Evolutionary conservation across 75 land plant genomes (phyloP).

Genomic region (Sequoiadendron giganteum): DNA sequence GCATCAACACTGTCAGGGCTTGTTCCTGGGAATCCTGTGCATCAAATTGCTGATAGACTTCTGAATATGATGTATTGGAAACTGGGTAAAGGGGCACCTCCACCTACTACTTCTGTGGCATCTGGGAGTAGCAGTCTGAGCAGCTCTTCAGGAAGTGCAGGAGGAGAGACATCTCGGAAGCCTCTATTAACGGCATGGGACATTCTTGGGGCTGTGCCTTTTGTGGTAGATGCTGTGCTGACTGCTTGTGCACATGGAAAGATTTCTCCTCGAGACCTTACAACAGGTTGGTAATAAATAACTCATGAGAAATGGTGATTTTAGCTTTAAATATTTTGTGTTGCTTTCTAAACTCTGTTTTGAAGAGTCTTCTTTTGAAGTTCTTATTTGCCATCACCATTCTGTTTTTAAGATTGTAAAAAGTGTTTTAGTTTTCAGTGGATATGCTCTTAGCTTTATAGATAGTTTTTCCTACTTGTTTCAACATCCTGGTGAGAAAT

Average conservation of each 20-base stretch:
- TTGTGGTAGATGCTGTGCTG: slow-evolving; percentile 83
- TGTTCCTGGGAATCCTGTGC: slow-evolving; percentile 68
- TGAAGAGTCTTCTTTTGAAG: neutral
- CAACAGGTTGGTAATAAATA: slow-evolving; percentile 65
- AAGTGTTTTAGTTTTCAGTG: neutral
- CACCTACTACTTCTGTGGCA: slow-evolving; percentile 26
- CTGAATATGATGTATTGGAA: slow-evolving; percentile 90
- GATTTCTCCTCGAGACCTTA: slow-evolving; percentile 81
- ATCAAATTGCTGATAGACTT: slow-evolving; percentile 77
- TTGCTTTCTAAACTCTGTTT: neutral
- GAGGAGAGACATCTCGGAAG: slow-evolving; percentile 58
- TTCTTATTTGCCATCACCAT: neutral
- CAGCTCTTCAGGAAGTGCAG: slow-evolving; percentile 41
- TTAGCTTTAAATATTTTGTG: neutral
- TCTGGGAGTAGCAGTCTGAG: slow-evolving; percentile 47
- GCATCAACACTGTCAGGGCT: slow-evolving; percentile 84
- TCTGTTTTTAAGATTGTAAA: neutral
- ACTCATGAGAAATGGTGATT: neutral
- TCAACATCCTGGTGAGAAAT: neutral
- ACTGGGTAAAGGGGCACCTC: slow-evolving; percentile 43
- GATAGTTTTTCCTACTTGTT: neutral
- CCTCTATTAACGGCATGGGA: slow-evolving; percentile 93
- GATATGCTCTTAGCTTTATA: neutral
- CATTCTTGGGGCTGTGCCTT: slow-evolving; percentile 87
- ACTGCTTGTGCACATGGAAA: slow-evolving; percentile 84